Evolutionary conservation across 257 asterid genomes (phyloP).

Genomic region (Penstemon davidsonii): DNA sequence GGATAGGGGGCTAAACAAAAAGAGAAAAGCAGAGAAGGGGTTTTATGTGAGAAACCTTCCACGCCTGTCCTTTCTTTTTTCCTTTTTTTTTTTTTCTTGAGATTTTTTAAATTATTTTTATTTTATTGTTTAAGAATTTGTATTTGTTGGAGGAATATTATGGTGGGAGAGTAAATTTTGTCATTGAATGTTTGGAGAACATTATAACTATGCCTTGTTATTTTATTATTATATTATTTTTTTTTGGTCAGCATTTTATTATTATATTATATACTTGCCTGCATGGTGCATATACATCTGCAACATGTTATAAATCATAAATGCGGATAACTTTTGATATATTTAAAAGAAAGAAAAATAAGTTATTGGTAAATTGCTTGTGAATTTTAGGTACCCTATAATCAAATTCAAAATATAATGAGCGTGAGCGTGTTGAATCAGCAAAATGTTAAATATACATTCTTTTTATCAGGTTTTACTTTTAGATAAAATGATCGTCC

Average conservation of each 20-base stretch:
- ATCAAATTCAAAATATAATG: too few relatives aligned
- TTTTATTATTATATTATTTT: neutral
- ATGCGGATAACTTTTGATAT: neutral
- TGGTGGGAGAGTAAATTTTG: constrained; percentile 32
- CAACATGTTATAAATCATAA: constrained; percentile 11
- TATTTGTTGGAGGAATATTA: constrained; percentile 15
- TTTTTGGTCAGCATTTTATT: too few relatives aligned
- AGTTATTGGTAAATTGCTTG: too few relatives aligned
- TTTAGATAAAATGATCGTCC: too few relatives aligned
- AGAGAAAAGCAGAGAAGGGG: constrained; percentile 42
- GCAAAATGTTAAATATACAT: too few relatives aligned
- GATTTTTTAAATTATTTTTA: neutral
- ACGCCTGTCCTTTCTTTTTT: constrained; percentile 65
- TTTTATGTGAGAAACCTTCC: constrained; percentile 74
- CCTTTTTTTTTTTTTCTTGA: neutral
- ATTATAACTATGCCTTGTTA: constrained; percentile 17
- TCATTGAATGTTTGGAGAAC: constrained; percentile 15
- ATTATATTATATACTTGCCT: neutral
- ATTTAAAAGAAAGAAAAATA: neutral
- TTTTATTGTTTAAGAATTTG: constrained; percentile 6
- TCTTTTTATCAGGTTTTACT: too few relatives aligned
- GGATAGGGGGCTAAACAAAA: constrained; percentile 31
- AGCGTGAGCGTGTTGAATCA: too few relatives aligned
- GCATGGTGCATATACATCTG: constrained; percentile 13
- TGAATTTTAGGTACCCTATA: too few relatives aligned